Evolutionary conservation across 179 eudicot genomes (phyloP), one percentile per base, ranked within the genome.

Genomic region (Silene vulgaris): DNA sequence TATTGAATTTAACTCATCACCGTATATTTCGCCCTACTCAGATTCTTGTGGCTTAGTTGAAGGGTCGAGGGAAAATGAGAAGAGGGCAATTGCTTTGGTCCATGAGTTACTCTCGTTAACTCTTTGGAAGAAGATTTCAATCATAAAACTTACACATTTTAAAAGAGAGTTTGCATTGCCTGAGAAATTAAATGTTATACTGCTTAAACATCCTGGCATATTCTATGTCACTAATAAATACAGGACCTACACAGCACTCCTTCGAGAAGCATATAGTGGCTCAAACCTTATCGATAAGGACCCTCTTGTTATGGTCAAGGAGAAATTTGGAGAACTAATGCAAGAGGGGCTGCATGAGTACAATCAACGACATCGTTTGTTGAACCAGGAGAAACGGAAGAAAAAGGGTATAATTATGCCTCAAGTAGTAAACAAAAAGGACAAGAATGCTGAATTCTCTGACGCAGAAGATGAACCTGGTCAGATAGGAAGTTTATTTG

Each of bases 241-340:
- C 75, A 89, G 80, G 69, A 88, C 79, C 43, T 90, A 91, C 80
- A 90, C 97, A 0, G 93, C 89, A 82, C 85, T 93, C 71, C 97
- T 92, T 20, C 83, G 90, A 77, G 90, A 90, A 84, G 94, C 85
- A 60, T 94, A 94, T 81, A 74, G 59, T 23, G 94, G 96, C 76
- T 85, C 92, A 4, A 88, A 90, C 76, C 72, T 94, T 82, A 82
- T 89, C 35, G 85, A 86, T 13, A 92, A 90, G 83, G 96, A 92
- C 74, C 92, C 97, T 2, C 90, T 94, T 68, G 91, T 94, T 75
- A 69, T 87, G 71, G 87, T 92, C 60, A 94, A 94, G 86, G 97
- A 94, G 29, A 91, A 90, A 62, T 91, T 90, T 84, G 98, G 97
- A 67, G 91, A 92, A 74, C 76, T 94, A 63, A 92, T 94, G 98